These are phyloP conservation scores for Tolypocladium endophyticum DNA, from an alignment of 2,329 filamentous ascomycete species.

Conservation along the genomic window DNA sequence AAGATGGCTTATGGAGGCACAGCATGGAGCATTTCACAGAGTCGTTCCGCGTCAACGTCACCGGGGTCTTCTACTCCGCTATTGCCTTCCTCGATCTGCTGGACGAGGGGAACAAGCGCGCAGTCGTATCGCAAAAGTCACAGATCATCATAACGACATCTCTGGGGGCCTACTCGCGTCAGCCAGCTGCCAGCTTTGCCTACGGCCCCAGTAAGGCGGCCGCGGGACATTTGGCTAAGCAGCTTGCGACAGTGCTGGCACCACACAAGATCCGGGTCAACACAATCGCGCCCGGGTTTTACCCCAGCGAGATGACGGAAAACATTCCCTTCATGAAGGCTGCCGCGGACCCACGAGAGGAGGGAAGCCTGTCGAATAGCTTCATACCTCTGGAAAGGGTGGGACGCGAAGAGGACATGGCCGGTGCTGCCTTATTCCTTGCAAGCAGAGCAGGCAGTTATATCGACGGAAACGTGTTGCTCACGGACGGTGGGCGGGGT, in stretches of 20 bases:
- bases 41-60: conserved; percentile 50
- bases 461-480: conserved; percentile 45
- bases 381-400: conserved; percentile 49
- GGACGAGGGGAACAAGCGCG: conserved; percentile 33
- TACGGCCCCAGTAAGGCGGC: conserved; percentile 62
- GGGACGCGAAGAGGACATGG: conserved; percentile 57
- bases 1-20: conserved; percentile 7
- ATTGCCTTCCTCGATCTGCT: conserved; percentile 51
- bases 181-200: conserved; percentile 48
- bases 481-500: conserved; percentile 29
- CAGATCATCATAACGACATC: conserved; percentile 44
- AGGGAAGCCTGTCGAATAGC: conserved; percentile 17
- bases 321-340: conserved; percentile 25
- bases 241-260: conserved; percentile 52
- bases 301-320: conserved; percentile 56
- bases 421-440: conserved; percentile 53
- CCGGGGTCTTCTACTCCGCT: conserved; percentile 28
- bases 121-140: conserved; percentile 10
- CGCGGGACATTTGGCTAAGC: conserved; percentile 55
- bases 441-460: conserved; percentile 52
- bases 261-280: conserved; percentile 47
- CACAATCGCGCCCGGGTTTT: conserved; percentile 38
- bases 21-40: conserved; percentile 47
- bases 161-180: conserved; percentile 52
- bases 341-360: conserved; percentile 7